Percentiles rank a stretch among this genome's conserved stretches.
Evolutionary conservation across 768 basidiomycete genomes (phyloP).

Genomic region (Cyclocybe aegerita): DNA sequence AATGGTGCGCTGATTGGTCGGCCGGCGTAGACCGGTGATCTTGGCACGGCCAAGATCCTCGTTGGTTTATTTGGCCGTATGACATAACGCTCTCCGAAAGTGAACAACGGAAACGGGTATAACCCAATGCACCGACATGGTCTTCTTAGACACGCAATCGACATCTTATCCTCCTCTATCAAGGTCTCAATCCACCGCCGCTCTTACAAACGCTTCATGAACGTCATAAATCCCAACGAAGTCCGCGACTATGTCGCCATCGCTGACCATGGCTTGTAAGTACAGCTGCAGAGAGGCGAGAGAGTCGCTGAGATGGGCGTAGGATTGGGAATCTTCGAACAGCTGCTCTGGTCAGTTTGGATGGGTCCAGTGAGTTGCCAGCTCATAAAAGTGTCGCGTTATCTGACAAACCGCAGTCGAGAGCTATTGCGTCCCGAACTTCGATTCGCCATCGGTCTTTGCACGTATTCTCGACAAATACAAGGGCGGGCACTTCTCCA

Average conservation of each 20-base stretch:
- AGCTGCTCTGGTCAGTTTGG: constrained; percentile 79
- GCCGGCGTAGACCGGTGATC: too few species aligned
- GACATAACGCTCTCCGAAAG: too few species aligned
- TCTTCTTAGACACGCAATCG: too few species aligned
- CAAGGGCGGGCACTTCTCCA: constrained; percentile 92
- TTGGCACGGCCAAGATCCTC: too few species aligned
- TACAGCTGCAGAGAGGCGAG: constrained; percentile 7
- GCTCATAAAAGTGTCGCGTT: neutral
- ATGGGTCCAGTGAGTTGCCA: constrained; percentile 66
- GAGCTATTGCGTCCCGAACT: constrained; percentile 90
- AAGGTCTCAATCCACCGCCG: too few species aligned
- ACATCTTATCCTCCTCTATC: too few species aligned
- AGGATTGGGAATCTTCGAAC: constrained; percentile 86
- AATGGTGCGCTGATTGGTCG: too few species aligned
- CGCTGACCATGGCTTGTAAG: constrained; percentile 79
- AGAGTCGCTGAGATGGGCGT: neutral
- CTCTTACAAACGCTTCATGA: constrained; percentile 42
- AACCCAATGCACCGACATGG: too few species aligned
- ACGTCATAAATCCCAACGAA: constrained; percentile 47
- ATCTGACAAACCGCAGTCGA: constrained; percentile 53
- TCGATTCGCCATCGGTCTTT: constrained; percentile 92
- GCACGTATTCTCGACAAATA: constrained; percentile 87
- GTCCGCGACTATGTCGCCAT: constrained; percentile 73
- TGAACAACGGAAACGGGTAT: too few species aligned
- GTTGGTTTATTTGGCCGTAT: too few species aligned